Evolutionary conservation across 495 filamentous ascomycete genomes (phyloP), one percentile per base, ranked within the genome.

Genomic region (Monascus purpureus): DNA sequence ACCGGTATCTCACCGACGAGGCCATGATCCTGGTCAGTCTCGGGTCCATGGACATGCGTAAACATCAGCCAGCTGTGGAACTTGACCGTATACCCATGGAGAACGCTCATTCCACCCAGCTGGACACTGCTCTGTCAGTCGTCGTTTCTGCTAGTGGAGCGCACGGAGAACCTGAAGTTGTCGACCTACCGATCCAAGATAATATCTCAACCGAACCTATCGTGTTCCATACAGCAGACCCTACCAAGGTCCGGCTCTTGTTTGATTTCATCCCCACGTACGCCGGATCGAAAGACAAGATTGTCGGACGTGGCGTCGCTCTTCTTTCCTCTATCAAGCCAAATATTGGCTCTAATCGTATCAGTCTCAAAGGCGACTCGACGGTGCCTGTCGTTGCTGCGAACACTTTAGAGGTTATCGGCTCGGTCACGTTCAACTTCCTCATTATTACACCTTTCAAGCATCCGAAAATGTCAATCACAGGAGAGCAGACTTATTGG

Each of bases 251-350:
- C 25, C 84, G 85, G 53, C 61, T 97, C 13, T 63, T 90, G 23
- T 97, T 97, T 43, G 90, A 97, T 46, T 84, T 97, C 34, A 76
- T 96, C 7, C 90, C 88, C n/a, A 96, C 92, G 1, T 95, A 96
- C 59, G 75, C 86, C 23, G 92, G 87, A n/a, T 76, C 77, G 12
- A 73, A 82, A 31, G 83, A 93, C 32, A 67, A 80, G 40, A 80
- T 92, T 40, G 71, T 96, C 23, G 90, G 87, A n/a, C 79, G 90
- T 11, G 90, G 75, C 17, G 90, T 95, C 17, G 90, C 90, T 0
- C 63, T 96, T 24, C 71, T 97, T 4, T 82, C 80, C 2, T 87
- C 73, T 37, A 70, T 97, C 36, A 87, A 81, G 33, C 80, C 80
- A 0, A 75, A 65, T 5, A 55, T 96, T 19, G 90, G 92, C 6